These are phyloP conservation scores for Oryza longistaminata DNA, from an alignment of 176 grass and related monocot genomes.

Conservation along the genomic window DNA sequence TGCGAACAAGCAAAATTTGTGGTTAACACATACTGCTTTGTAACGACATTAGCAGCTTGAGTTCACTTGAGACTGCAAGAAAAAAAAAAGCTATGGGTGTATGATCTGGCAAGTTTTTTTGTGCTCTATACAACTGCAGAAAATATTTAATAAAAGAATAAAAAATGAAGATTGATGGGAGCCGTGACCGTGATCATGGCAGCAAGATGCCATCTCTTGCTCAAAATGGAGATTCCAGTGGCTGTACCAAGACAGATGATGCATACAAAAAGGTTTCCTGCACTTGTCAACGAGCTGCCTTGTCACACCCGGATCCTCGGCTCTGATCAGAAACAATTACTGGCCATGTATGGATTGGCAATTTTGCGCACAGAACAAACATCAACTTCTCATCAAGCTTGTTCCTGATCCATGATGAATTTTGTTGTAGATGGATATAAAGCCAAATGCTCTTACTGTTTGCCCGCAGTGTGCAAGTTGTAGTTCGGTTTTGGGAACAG, in stretches of 20 bases:
- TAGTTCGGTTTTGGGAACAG: not conserved
- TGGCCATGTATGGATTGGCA: not conserved
- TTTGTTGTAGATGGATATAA: not conserved
- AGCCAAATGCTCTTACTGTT: not conserved
- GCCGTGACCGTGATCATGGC: not conserved
- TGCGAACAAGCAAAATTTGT: not conserved
- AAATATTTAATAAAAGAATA: not conserved
- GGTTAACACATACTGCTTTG: not conserved
- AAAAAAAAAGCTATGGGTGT: not conserved
- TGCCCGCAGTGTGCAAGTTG: not conserved
- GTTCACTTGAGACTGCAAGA: not conserved
- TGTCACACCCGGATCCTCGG: not conserved
- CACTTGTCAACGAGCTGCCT: not conserved
- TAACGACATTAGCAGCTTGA: not conserved
- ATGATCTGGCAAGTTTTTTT: not conserved
- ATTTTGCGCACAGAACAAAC: not conserved
- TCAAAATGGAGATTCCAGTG: not conserved
- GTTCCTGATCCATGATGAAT: not conserved
- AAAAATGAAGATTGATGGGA: slow-evolving; percentile 22
- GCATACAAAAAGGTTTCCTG: not conserved
- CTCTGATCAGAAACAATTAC: not conserved
- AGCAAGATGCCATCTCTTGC: not conserved
- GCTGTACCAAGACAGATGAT: not conserved
- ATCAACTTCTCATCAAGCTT: slow-evolving; percentile 15
- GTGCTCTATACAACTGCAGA: slow-evolving; percentile 25